phyloP scores from a whole-genome alignment of 306 rosid species.

The Vigna mungo region DNA sequence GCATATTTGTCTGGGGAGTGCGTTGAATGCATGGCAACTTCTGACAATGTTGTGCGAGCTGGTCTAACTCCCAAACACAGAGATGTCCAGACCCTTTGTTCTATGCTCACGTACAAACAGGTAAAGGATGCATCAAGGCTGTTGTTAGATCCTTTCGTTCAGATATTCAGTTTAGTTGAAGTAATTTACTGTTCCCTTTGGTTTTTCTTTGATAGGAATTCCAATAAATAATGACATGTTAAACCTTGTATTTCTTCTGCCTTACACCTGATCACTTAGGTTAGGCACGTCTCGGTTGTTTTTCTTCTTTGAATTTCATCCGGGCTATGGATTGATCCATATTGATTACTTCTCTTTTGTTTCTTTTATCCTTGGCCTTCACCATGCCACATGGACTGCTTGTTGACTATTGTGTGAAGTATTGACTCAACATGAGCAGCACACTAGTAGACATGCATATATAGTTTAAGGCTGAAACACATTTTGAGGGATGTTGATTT shows the following conservation, averaged over 20 bases:
- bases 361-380: neutral
- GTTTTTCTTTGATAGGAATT: neutral
- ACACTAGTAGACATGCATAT: slow-evolving; percentile 31
- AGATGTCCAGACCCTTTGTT: slow-evolving; percentile 88
- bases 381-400: neutral
- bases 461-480: neutral
- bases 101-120: slow-evolving; percentile 97
- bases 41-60: slow-evolving; percentile 96
- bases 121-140: slow-evolving; percentile 47
- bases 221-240: neutral
- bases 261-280: slow-evolving; percentile 5
- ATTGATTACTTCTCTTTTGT: slow-evolving; percentile 3
- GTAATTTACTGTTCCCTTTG: slow-evolving; percentile 1
- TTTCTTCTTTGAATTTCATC: neutral
- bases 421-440: slow-evolving; percentile 25
- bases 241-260: neutral
- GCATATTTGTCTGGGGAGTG: slow-evolving; percentile 87
- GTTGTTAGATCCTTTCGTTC: slow-evolving; percentile 9
- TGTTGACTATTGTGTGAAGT: slow-evolving; percentile 49
- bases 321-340: neutral
- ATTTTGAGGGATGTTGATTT: neutral
- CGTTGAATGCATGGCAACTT: slow-evolving; percentile 96
- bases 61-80: slow-evolving; percentile 92
- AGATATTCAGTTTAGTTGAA: neutral
- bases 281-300: neutral